These are phyloP conservation scores for Tulasnella sp. DNA, from an alignment of 768 basidiomycete species.

Conservation along the genomic window DNA sequence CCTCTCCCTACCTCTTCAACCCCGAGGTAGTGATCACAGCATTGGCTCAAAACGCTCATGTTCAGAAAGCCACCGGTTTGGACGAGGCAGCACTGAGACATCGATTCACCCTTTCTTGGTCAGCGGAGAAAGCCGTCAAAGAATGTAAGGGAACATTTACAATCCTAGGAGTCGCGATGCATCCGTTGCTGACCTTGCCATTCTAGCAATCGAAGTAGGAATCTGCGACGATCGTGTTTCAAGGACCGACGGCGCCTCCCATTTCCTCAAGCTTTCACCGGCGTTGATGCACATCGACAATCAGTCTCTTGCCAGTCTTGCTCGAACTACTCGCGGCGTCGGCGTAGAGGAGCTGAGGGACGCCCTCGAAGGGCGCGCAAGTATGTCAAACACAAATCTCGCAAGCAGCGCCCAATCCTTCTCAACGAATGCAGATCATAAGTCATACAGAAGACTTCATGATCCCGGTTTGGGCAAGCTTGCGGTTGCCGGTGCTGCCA, in stretches of 20 bases:
- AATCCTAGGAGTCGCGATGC: not conserved
- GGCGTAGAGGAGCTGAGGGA: constrained; percentile 85
- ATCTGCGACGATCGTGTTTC: constrained; percentile 38
- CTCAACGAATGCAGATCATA: constrained; percentile 14
- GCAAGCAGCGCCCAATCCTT: constrained; percentile 15
- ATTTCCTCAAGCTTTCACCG: constrained; percentile 72
- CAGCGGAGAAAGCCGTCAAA: constrained; percentile 61
- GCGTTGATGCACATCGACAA: constrained; percentile 89
- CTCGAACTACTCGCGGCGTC: constrained; percentile 67
- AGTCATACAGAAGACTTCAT: not conserved
- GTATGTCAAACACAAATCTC: constrained; percentile 38
- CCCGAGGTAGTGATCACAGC: constrained; percentile 46
- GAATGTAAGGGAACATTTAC: constrained; percentile 51
- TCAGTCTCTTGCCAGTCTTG: constrained; percentile 75
- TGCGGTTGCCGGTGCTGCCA: constrained; percentile 16
- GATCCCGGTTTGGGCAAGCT: constrained; percentile 10
- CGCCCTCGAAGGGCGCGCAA: constrained; percentile 77
- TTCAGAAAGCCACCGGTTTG: constrained; percentile 59
- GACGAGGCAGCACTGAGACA: constrained; percentile 49
- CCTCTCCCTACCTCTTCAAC: constrained; percentile 36
- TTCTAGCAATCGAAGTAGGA: constrained; percentile 50
- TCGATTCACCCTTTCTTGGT: constrained; percentile 57
- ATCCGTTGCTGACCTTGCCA: not conserved
- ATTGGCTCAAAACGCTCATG: constrained; percentile 44
- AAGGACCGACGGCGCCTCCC: constrained; percentile 61